These are phyloP conservation scores for Eruca vesicaria DNA, from an alignment of 441 rosid genomes.

Conservation along the genomic window DNA sequence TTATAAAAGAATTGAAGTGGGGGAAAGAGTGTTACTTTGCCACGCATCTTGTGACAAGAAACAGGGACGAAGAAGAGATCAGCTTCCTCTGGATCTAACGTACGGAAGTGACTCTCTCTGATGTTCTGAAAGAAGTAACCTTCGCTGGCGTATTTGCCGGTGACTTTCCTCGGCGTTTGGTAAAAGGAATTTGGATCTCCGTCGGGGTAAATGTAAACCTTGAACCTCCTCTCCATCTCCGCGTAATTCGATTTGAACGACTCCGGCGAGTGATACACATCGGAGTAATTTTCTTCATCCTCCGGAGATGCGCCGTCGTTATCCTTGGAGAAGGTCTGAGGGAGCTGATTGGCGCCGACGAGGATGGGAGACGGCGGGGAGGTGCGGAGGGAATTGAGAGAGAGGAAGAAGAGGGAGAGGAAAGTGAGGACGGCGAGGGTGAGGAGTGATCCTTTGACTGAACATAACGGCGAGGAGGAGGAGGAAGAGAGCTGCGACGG, in stretches of 20 bases:
- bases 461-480: slow-evolving; percentile 40
- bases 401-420: slow-evolving; percentile 61
- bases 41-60: slow-evolving; percentile 98
- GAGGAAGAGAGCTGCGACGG: slow-evolving; percentile 33
- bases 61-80: slow-evolving; percentile 88
- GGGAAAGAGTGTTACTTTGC: slow-evolving; percentile 45
- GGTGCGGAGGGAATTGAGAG: slow-evolving; percentile 63
- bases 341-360: slow-evolving; percentile 12
- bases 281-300: slow-evolving; percentile 34
- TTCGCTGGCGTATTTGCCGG: slow-evolving; percentile 95
- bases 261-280: slow-evolving; percentile 67
- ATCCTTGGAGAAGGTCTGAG: slow-evolving; percentile 5
- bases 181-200: slow-evolving; percentile 87
- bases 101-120: slow-evolving; percentile 69
- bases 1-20: not conserved
- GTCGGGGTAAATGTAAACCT: slow-evolving; percentile 83
- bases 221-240: slow-evolving; percentile 81
- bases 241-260: slow-evolving; percentile 61
- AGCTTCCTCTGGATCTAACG: slow-evolving; percentile 76
- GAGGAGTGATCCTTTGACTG: slow-evolving; percentile 66
- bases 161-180: slow-evolving; percentile 91
- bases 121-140: slow-evolving; percentile 95
- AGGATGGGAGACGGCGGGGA: slow-evolving; percentile 32
- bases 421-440: slow-evolving; percentile 68
- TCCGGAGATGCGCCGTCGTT: not conserved